Percentiles rank a stretch among this genome's conserved stretches.
phyloP scores from a whole-genome alignment of 306 rosid species.

The Castanopsis chinensis region DNA sequence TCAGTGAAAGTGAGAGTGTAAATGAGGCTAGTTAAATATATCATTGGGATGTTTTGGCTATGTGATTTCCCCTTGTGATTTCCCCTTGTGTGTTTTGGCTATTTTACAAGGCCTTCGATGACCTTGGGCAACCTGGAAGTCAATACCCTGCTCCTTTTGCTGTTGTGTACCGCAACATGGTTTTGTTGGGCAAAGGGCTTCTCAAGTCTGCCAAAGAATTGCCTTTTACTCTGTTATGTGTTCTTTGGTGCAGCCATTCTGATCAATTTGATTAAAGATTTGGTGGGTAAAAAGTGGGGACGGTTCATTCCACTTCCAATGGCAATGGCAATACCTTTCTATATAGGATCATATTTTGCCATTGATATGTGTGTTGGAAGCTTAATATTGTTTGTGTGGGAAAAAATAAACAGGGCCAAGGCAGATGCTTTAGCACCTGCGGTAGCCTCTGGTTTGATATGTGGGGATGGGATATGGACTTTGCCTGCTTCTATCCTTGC shows the following conservation, averaged over 20 bases:
- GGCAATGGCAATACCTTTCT: constrained; percentile 21
- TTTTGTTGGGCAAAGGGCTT: background rate
- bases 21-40: background rate
- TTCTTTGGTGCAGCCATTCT: constrained; percentile 2
- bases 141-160: constrained; percentile 12
- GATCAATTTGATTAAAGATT: constrained; percentile 1
- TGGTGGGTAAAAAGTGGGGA: background rate
- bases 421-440: constrained; percentile 3
- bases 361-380: constrained; percentile 14
- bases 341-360: constrained; percentile 9
- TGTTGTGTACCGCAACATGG: background rate
- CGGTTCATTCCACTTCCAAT: constrained; percentile 2
- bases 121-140: background rate
- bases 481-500: constrained; percentile 11
- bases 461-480: constrained; percentile 14
- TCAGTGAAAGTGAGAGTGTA: background rate
- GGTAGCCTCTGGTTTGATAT: constrained; percentile 14
- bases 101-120: constrained; percentile 11
- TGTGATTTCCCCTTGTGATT: too few relatives aligned
- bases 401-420: background rate
- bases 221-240: constrained; percentile 2
- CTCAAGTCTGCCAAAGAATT: constrained; percentile 7
- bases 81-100: constrained; percentile 18
- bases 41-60: constrained; percentile 1
- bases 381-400: constrained; percentile 3